Percentiles rank a stretch among this genome's conserved stretches.
phyloP scores from a whole-genome alignment of 2,329 filamentous ascomycete genomes.

The Colletotrichum sp. region DNA sequence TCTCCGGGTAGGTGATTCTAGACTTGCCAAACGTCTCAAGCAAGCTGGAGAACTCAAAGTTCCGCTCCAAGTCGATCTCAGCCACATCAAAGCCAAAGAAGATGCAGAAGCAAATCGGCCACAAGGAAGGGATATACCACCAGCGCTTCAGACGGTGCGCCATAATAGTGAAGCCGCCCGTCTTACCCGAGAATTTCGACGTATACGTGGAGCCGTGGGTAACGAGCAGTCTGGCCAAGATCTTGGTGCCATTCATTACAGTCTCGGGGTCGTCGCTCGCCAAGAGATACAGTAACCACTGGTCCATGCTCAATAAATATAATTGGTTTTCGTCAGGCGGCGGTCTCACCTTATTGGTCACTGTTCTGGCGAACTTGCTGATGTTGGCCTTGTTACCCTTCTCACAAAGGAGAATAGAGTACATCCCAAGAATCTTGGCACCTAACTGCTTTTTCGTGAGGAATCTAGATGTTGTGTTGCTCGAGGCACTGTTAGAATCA shows the following conservation, averaged over 20 bases:
- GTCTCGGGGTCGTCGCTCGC: constrained; percentile 86
- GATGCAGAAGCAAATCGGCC: constrained; percentile 88
- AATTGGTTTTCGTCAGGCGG: constrained; percentile 18
- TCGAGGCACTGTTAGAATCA: constrained; percentile 31
- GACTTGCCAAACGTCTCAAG: constrained; percentile 74
- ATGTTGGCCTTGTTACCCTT: constrained; percentile 72
- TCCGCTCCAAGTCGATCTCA: constrained; percentile 72
- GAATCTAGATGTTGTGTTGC: constrained; percentile 38
- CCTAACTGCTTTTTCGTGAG: constrained; percentile 75
- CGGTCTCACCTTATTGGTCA: constrained; percentile 83
- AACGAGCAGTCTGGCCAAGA: constrained; percentile 84
- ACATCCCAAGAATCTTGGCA: constrained; percentile 76
- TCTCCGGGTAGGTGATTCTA: constrained; percentile 76
- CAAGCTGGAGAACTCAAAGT: constrained; percentile 77
- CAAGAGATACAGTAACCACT: constrained; percentile 92
- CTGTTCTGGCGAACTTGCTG: constrained; percentile 88
- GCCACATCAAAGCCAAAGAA: constrained; percentile 85
- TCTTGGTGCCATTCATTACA: constrained; percentile 79
- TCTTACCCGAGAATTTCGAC: constrained; percentile 82
- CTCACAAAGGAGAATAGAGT: constrained; percentile 78
- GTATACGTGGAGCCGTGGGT: constrained; percentile 82
- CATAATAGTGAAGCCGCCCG: constrained; percentile 87
- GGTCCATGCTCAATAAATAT: constrained; percentile 25
- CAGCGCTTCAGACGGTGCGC: constrained; percentile 81
- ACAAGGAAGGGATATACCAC: constrained; percentile 86